Percentiles rank a stretch among this genome's conserved stretches.
Evolutionary conservation across 805 yeast genomes (phyloP).

Genomic region (Ogataea degrootiae): DNA sequence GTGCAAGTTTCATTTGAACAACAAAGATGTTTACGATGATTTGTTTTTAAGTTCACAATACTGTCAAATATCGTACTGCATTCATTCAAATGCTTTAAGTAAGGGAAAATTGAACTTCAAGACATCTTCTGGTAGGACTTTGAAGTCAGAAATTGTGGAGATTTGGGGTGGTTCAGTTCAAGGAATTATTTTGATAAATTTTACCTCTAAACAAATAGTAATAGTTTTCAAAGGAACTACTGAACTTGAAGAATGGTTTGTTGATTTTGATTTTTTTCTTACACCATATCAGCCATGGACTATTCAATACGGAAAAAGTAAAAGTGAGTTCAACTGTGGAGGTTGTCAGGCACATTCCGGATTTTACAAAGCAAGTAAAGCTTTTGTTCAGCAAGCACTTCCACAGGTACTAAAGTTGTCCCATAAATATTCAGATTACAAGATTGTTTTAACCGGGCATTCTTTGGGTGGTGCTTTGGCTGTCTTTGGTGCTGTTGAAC

Average conservation of each 20-base stretch:
- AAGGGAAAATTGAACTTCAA: conserved; percentile 23
- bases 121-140: conserved; percentile 24
- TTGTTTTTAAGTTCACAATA: conserved; percentile 29
- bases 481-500: conserved; percentile 56
- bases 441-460: conserved; percentile 60
- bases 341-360: conserved; percentile 64
- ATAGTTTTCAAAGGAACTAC: conserved; percentile 63
- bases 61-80: conserved; percentile 33
- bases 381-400: conserved; percentile 36
- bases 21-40: conserved; percentile 22
- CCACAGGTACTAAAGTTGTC: conserved; percentile 31
- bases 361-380: conserved; percentile 43
- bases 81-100: conserved; percentile 18
- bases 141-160: conserved; percentile 32
- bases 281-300: conserved; percentile 41
- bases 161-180: conserved; percentile 46
- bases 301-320: conserved; percentile 17
- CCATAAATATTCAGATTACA: conserved; percentile 40
- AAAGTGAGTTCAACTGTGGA: conserved; percentile 33
- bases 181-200: conserved; percentile 52
- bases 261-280: conserved; percentile 49
- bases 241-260: conserved; percentile 55
- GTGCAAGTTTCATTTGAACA: background rate
- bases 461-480: conserved; percentile 54
- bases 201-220: conserved; percentile 36